Percentiles rank a stretch among this genome's conserved stretches.
These are phyloP conservation scores for Graphilbum fragrans DNA, from an alignment of 2,329 filamentous ascomycete genomes.

Conservation along the genomic window DNA sequence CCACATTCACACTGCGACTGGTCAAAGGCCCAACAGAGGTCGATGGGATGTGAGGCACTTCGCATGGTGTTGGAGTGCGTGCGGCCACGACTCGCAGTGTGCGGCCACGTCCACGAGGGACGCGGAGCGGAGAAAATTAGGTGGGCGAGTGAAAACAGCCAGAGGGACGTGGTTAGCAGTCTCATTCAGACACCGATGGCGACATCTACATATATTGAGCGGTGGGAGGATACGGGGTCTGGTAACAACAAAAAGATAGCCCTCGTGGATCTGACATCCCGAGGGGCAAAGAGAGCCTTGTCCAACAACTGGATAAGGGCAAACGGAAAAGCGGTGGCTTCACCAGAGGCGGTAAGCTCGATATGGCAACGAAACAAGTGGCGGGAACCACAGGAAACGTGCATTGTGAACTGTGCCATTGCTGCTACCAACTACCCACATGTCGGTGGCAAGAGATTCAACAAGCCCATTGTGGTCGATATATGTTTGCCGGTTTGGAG, in stretches of 20 bases:
- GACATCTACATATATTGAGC: too few species aligned
- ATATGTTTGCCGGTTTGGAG: slow-evolving; percentile 54
- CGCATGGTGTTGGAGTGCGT: slow-evolving; percentile 44
- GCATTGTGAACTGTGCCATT: slow-evolving; percentile 68
- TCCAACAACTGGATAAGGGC: slow-evolving; percentile 31
- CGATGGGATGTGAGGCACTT: slow-evolving; percentile 49
- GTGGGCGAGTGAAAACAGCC: slow-evolving; percentile 34
- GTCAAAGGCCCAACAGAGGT: slow-evolving; percentile 19
- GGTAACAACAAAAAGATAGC: slow-evolving; percentile 47
- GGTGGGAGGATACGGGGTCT: slow-evolving; percentile 48
- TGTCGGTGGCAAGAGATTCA: slow-evolving; percentile 47
- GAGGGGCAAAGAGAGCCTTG: slow-evolving; percentile 24
- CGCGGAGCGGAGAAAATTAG: slow-evolving; percentile 49
- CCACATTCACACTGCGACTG: slow-evolving; percentile 48
- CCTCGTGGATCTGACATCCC: slow-evolving; percentile 46
- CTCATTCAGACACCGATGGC: too few species aligned
- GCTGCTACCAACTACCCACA: slow-evolving; percentile 57
- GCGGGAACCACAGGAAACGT: slow-evolving; percentile 50
- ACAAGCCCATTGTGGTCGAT: slow-evolving; percentile 78
- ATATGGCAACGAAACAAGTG: not conserved
- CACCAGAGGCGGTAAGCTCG: too few species aligned
- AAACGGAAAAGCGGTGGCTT: not conserved
- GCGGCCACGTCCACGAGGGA: slow-evolving; percentile 60
- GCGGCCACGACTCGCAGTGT: slow-evolving; percentile 52
- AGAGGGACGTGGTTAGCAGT: too few species aligned